These are phyloP conservation scores for Dactylonectria estremocensis DNA, from an alignment of 2,329 filamentous ascomycete species.

Conservation along the genomic window DNA sequence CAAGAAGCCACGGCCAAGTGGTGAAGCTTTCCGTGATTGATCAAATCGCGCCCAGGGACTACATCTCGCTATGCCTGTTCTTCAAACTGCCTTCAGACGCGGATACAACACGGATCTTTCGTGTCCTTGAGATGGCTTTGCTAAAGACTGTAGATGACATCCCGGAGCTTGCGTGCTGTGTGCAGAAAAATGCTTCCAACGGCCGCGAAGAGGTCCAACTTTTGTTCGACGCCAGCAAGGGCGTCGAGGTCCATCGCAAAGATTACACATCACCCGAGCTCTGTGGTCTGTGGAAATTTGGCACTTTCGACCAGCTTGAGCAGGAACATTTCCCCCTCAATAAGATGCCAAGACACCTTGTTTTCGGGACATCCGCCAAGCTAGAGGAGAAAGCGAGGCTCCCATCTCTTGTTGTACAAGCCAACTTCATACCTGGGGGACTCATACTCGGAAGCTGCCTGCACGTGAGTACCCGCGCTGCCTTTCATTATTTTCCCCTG, in stretches of 20 bases:
- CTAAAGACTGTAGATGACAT: conserved; percentile 20
- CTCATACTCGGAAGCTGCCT: conserved; percentile 25
- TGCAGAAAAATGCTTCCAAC: conserved; percentile 5
- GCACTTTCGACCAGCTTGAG: conserved; percentile 22
- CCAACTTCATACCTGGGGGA: conserved; percentile 25
- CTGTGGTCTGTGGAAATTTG: conserved; percentile 3
- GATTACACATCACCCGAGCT: conserved; percentile 27
- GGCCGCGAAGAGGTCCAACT: conserved; percentile 27
- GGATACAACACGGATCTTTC: conserved; percentile 8
- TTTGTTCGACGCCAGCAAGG: conserved; percentile 14
- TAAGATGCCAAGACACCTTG: conserved; percentile 17
- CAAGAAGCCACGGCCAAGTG: background rate
- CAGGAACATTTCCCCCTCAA: conserved; percentile 13
- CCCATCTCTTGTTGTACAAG: conserved; percentile 13
- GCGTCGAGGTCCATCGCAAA: conserved; percentile 23
- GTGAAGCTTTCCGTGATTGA: conserved; percentile 28
- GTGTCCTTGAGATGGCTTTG: background rate
- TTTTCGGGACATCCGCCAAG: conserved; percentile 26
- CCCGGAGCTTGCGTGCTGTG: conserved; percentile 31
- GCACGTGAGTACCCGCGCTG: conserved; percentile 16
- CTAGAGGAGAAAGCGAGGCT: background rate
- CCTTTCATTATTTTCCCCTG: background rate
- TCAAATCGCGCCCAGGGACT: conserved; percentile 29
- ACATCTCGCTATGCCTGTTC: conserved; percentile 25
- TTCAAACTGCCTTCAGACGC: background rate